Percentiles rank a stretch among this genome's conserved stretches.
These are phyloP conservation scores for Mycocentrospora acerina DNA, from an alignment of 2,329 filamentous ascomycete species.

Conservation along the genomic window DNA sequence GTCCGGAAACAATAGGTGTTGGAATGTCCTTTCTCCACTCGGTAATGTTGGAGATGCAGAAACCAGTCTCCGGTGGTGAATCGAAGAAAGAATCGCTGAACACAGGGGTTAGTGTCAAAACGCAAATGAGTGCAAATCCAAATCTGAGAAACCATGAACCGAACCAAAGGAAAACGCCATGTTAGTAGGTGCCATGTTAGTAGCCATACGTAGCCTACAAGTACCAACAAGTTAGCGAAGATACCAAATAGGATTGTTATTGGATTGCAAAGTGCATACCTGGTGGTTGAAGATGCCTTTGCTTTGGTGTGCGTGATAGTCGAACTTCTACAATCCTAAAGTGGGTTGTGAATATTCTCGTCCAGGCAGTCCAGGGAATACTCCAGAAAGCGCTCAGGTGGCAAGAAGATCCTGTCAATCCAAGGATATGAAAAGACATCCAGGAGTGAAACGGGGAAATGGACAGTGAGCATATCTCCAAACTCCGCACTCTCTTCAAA, in stretches of 20 bases:
- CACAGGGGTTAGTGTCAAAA: slow-evolving; percentile 39
- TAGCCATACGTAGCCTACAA: slow-evolving; percentile 11
- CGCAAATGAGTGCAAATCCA: slow-evolving; percentile 22
- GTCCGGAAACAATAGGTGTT: slow-evolving; percentile 32
- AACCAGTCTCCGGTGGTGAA: slow-evolving; percentile 35
- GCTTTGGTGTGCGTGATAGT: neutral
- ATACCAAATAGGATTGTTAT: neutral
- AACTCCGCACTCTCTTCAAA: slow-evolving; percentile 22
- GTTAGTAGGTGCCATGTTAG: slow-evolving; percentile 31
- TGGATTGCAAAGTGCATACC: slow-evolving; percentile 13
- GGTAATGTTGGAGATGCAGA: slow-evolving; percentile 42
- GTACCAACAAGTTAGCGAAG: slow-evolving; percentile 14
- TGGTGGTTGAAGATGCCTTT: slow-evolving; percentile 5
- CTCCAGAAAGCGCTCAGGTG: slow-evolving; percentile 2
- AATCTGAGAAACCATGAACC: slow-evolving; percentile 11
- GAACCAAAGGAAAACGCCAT: slow-evolving; percentile 37
- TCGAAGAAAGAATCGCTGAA: slow-evolving; percentile 45
- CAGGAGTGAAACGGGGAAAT: slow-evolving; percentile 5
- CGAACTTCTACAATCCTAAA: slow-evolving; percentile 2
- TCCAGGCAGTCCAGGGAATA: neutral
- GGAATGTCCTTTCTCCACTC: slow-evolving; percentile 46
- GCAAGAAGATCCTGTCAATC: neutral
- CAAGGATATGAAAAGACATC: neutral
- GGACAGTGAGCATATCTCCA: slow-evolving; percentile 1
- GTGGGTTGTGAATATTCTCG: neutral